Base-by-base conservation (phyloP, 2,329 filamentous ascomycete species). In the Fusarium tjaetaba region DNA sequence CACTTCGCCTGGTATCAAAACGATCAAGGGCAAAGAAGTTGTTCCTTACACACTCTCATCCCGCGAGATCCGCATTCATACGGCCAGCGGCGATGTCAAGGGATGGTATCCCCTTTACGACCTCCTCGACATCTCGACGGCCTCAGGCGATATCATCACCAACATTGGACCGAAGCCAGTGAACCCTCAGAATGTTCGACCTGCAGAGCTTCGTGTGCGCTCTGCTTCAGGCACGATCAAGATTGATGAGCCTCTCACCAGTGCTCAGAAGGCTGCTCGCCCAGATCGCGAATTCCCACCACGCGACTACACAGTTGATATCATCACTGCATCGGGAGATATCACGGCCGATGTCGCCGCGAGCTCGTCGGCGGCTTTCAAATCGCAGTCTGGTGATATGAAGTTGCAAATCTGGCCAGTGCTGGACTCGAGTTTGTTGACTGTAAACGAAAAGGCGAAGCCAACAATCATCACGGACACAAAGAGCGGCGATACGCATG, bases 61-160 rank as follows among this genome's bases (percentile, higher is more conserved):
- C 2, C 82, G 85, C 38, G 74, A 82, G 56, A 83, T 87, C 62
- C 76, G 81, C 34, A 81, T 86, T 20, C 72, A 77, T 32, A 86
- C 87, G 24, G 82, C 83, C 6, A 83, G 85, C 3, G 86, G 85
- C 13, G 56, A 78, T 20, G 84, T 90, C 69, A 66, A 68, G 20
- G 88, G 88, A 36, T 84, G 82, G 77, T 89, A 86, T 81, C 86
- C 88, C 2, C 80, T 89, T 3, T 86, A 85, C 76, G 86, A 88
- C 73, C 78, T 83, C 36, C 82, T 90, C 18, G 79, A 81, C 24
- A 77, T 89, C n/a, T 72, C 79, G 24, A 83, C 85, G 13, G 80
- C 81, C 1, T 86, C 87, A 0, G 88, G 88, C 52, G 73, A 80
- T 59, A 78, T 89, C 63, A 66, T 66, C 22, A 80, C 82, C 7